A percentile compares a stretch with the other conserved stretches of the same genome.
Evolutionary conservation across 192 early-diverging fungal genomes (phyloP).

Genomic region (Podila epigama): DNA sequence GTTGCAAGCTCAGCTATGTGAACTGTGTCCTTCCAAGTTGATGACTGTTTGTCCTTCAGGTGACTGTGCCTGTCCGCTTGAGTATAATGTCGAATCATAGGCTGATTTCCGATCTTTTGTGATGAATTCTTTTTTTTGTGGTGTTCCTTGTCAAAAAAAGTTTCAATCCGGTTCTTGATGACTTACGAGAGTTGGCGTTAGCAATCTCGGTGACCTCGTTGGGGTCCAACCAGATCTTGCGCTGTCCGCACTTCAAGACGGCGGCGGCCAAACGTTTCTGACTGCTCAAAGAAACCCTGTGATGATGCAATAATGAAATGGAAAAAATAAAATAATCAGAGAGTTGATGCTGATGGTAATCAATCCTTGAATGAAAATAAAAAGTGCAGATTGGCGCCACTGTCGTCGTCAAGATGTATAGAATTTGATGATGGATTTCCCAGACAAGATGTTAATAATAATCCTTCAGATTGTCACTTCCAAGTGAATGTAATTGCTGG

Average conservation of each 20-base stretch:
- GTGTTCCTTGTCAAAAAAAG: no score
- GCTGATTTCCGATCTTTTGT: no score
- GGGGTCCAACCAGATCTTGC: constrained; percentile 99
- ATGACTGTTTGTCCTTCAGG: no score
- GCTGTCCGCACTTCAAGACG: constrained; percentile 96
- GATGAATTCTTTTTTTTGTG: no score
- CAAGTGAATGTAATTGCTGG: background rate
- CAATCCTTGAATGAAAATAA: background rate
- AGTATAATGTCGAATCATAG: no score
- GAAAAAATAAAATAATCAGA: background rate
- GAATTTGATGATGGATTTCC: constrained; percentile 1
- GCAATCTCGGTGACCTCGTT: constrained; percentile 94
- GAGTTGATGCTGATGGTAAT: background rate
- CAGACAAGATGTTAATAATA: background rate
- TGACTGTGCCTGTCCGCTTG: no score
- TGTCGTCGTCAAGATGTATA: background rate
- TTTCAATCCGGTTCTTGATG: background rate
- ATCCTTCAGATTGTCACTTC: background rate
- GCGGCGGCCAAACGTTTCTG: constrained; percentile 98
- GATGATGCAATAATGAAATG: background rate
- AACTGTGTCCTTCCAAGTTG: no score
- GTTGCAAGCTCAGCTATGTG: no score
- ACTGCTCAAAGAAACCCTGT: constrained; percentile 76
- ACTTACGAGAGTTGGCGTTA: constrained; percentile 98
- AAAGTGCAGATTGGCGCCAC: no score